Evolutionary conservation across 148 eudicot species (phyloP), one percentile per base, ranked within the genome.

Genomic region (Selenicereus undatus): DNA sequence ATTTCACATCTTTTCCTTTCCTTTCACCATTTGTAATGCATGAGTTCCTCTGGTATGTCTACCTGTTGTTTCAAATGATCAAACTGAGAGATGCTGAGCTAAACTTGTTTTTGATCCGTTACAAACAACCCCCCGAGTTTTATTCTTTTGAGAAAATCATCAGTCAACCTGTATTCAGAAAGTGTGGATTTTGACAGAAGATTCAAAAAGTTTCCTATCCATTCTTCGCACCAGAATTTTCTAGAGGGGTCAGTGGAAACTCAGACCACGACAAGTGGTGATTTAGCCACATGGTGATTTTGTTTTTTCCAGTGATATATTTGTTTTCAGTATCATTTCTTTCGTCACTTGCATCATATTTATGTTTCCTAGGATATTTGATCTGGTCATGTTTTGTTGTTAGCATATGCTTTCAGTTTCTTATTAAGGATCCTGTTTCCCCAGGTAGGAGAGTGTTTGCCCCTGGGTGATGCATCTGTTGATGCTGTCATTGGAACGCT

Each of bases 401-500:
- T 10, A 21, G 60, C 4, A 45, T 48, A 48, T 32, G 66, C 50
- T 48, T 68, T 68, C 35, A 76, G 27, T 66, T 62, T 11, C 43
- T 39, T 73, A 7, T 66, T 17, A 32, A 36, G 62, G 43, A 16
- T 54, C 64, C n/a, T 82, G 10, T 78, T 81, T 60, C 58, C 87
- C 73, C 87, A 94, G 98, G 97, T 94, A 79, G 95, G 89, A 20
- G 98, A 95, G 86, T 87, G 89, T 75, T 90, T 95, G 85, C 98
- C 98, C 11, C 24, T 95, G 75, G 70, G 83, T 42, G 97, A 95
- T 86, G 93, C 93, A 75, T 93, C 97, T 30, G 86, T 95, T 78
- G 97, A 95, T 85, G 96, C 93, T n/a, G 97, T 95, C 79, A 84
- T 95, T 78, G 98, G 97, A 76, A 90, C 98, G 20, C 93, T 91